These are phyloP conservation scores for Echinochloa phyllopogon DNA, from an alignment of 176 grass and related monocot genomes.

Conservation along the genomic window DNA sequence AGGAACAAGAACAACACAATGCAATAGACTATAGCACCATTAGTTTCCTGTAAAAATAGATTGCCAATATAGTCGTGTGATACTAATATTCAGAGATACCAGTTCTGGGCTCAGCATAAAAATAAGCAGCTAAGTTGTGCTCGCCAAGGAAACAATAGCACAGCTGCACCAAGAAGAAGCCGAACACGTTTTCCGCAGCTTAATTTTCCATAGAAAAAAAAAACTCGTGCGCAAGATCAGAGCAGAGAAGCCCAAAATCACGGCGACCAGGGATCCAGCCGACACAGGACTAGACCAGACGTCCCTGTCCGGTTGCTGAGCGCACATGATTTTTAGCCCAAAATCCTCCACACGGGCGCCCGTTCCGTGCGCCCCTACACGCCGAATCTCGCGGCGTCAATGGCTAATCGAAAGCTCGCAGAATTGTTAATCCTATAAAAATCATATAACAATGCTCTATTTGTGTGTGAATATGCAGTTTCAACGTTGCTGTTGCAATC, in stretches of 20 bases:
- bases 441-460: too few species aligned
- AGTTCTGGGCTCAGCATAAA: not conserved
- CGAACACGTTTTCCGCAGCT: constrained; percentile 20
- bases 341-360: constrained; percentile 22
- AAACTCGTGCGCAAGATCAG: constrained; percentile 20
- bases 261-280: constrained; percentile 25
- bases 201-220: not conserved
- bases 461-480: not conserved
- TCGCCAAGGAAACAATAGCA: not conserved
- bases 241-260: not conserved
- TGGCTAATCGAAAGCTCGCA: not conserved
- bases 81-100: not conserved
- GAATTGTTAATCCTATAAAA: not conserved
- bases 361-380: constrained; percentile 20
- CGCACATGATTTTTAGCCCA: not conserved
- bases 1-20: not conserved
- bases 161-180: constrained; percentile 12
- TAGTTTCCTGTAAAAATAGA: not conserved
- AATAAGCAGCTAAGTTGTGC: not conserved
- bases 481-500: constrained; percentile 40
- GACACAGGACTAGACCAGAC: constrained; percentile 36
- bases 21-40: not conserved
- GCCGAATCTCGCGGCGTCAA: not conserved
- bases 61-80: not conserved
- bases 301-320: constrained; percentile 32